A percentile compares a stretch with the other conserved stretches of the same genome.
phyloP scores from a whole-genome alignment of 169 alveolate genomes.

The Plasmodium ovale region DNA sequence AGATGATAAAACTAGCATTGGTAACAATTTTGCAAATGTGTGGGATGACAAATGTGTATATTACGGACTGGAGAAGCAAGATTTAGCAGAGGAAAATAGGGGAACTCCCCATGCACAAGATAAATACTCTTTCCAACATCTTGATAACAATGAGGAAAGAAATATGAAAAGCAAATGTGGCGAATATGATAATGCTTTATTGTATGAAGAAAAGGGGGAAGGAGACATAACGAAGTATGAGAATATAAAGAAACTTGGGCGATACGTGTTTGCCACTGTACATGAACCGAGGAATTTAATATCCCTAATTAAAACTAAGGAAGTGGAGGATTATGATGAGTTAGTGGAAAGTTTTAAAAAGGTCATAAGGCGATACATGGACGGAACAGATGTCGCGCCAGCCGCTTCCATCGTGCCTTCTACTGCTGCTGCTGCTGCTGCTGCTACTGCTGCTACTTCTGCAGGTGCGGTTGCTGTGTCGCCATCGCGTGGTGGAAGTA shows the following conservation, averaged over 20 bases:
- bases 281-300: slow-evolving; percentile 75
- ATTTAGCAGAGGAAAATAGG: background rate
- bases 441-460: too few species aligned
- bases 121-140: background rate
- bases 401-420: too few species aligned
- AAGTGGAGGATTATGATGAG: slow-evolving; percentile 29
- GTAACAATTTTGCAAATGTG: background rate
- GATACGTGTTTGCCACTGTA: slow-evolving; percentile 68
- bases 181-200: background rate
- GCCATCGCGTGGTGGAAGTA: too few species aligned
- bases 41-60: background rate
- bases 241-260: slow-evolving; percentile 39
- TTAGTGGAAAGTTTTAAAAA: slow-evolving; percentile 31
- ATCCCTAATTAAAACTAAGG: slow-evolving; percentile 31
- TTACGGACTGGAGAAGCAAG: background rate
- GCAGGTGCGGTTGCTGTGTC: too few species aligned
- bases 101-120: too few species aligned
- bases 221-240: slow-evolving; percentile 43
- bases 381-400: too few species aligned
- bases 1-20: background rate
- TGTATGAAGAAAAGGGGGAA: background rate
- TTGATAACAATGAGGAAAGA: background rate
- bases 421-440: too few species aligned
- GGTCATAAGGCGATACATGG: slow-evolving; percentile 20
- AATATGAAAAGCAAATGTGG: background rate